Base-by-base conservation (phyloP, 257 asterid species). In the Vinca minor region DNA sequence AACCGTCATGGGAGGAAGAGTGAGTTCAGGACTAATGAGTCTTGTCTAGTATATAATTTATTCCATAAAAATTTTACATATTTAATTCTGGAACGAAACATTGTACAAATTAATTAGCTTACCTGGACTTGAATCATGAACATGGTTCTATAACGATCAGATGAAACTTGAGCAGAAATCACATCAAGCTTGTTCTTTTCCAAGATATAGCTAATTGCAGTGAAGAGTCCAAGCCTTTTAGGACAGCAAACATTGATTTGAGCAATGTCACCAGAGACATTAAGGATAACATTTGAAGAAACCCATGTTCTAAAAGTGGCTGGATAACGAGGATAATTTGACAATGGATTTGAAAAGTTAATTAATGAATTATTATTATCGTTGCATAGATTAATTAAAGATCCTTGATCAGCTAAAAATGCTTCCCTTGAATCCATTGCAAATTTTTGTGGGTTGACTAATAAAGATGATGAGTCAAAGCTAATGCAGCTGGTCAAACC, bases 331-430 rank as follows among this genome's bases (percentile, higher is more conserved):
- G 66, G 31, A 6, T 76, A 50, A 34, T 34, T 34, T 44, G 74
- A 26, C 36, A 63, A 17, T 5, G 65, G 74, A n/a, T 68, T 68
- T 14, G 21, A 69, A 57, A 54, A 55, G 35, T 50, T 34, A 21
- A 68, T 12, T 9, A 68, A 12, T 9, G 77, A 32, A 12, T 68
- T 34, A 34, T 34, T 34, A 34, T 2, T 34, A 7, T 34, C 52
- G 60, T 46, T 42, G 10, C 64, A 73, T 26, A 6, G 62, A 26
- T 38, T 35, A 55, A 45, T 71, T 58, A 66, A 83, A 1, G 78
- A 79, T 46, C 84, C 89, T 69, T 81, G 68, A 62, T 84, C 87
- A 20, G 88, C 84, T 28, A 80, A 1, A 53, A 80, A 73, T 1
- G 79, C 80, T 46, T 85, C 89, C 71, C 82, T 70, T 11, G 85